These are phyloP conservation scores for Ophiocordyceps polyrhachis-furcata DNA, from an alignment of 2,329 filamentous ascomycete genomes.

Conservation along the genomic window DNA sequence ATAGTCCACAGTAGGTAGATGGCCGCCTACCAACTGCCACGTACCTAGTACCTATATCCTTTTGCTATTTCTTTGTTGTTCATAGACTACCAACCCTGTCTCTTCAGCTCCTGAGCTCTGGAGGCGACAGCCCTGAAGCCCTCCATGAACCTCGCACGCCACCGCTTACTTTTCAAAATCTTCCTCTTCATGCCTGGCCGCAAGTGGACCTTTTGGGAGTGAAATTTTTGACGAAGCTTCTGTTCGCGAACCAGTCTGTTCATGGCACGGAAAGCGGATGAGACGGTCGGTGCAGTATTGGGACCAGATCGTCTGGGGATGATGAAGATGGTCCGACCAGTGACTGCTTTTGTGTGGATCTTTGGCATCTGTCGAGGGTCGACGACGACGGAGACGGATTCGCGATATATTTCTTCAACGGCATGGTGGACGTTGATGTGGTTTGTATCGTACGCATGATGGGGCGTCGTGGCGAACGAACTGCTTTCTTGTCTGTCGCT, in stretches of 20 bases:
- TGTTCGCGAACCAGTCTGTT: constrained; percentile 28
- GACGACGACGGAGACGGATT: constrained; percentile 1
- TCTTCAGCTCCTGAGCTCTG: constrained; percentile 50
- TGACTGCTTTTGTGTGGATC: constrained; percentile 14
- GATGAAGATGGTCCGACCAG: constrained; percentile 20
- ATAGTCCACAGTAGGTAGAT: too few relatives aligned
- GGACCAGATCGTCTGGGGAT: constrained; percentile 8
- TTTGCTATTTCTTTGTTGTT: neutral
- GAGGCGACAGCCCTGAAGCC: constrained; percentile 47
- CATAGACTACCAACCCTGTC: constrained; percentile 52
- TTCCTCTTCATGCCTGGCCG: constrained; percentile 60
- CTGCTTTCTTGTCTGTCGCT: neutral
- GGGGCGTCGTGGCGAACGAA: neutral
- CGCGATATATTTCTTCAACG: neutral
- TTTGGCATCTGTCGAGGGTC: constrained; percentile 12
- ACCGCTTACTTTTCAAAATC: constrained; percentile 49
- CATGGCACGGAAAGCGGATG: constrained; percentile 24
- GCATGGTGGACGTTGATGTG: neutral
- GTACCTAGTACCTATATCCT: too few relatives aligned
- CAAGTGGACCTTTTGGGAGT: constrained; percentile 53
- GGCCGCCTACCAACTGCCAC: too few relatives aligned
- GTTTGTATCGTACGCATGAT: neutral
- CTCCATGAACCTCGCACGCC: constrained; percentile 47
- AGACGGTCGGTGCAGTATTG: constrained; percentile 19
- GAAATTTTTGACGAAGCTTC: constrained; percentile 33